Evolutionary conservation across 306 rosid genomes (phyloP), one percentile per base, ranked within the genome.

Genomic region (Rosa chinensis): DNA sequence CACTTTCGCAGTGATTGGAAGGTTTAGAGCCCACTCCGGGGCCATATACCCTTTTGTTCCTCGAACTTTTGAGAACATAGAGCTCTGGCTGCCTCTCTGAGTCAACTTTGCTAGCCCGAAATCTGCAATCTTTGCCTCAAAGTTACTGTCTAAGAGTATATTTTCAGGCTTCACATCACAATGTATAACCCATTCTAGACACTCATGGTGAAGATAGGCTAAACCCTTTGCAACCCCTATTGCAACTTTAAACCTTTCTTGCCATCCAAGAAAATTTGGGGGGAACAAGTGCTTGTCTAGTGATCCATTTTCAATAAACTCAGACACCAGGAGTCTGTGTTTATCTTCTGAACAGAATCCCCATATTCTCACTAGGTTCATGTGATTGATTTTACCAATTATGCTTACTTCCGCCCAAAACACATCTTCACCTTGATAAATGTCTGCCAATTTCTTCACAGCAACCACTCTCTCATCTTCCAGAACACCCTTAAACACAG

Each of bases 101-200:
- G 79, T 47, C 17, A 82, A 35, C 67, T 87, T 86, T 0, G 92
- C 88, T 14, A 88, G 18, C 21, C 89, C 94, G 37, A 88, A 90
- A 85, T 91, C 89, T 5, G 90, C 88, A 10, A 91, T 89, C 79
- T 89, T 91, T 13, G 92, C 87, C 40, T 77, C 72, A 56, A 81
- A 86, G 7, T 86, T 73, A 3, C 77, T 61, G 72, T 85, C 87
- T 0, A 89, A 20, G 4, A 91, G 89, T 72, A 89, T 88, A 55
- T 91, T 89, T 14, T 89, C 88, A 52, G 92, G 93, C 74, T 89
- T 91, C 82, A 89, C 88, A 37, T 89, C 91, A 28, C 90, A 89
- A 63, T 89, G 93, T 21, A 91, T 79, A 53, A 90, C 82, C 87
- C 90, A 89, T 44, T 86, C 91, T 77, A 85, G 84, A 49, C 92